phyloP scores from a whole-genome alignment of 371 early-diverging fungal genomes.

The Apophysomyces variabilis region DNA sequence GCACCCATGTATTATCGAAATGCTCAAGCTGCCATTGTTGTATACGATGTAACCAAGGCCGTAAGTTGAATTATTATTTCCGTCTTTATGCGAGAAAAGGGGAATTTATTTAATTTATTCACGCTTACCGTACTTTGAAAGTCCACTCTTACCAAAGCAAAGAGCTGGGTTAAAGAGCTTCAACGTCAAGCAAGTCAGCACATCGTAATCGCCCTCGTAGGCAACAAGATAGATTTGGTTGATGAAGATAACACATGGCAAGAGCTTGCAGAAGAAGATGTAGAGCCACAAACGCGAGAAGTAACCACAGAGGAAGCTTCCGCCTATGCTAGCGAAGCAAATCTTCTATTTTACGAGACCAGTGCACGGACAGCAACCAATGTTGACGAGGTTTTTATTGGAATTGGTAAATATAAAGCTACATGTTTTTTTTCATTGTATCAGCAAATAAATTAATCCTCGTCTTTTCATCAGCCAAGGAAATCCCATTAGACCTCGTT shows the following conservation, averaged over 20 bases:
- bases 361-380: conserved; percentile 88
- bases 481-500: conserved; percentile 39
- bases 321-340: conserved; percentile 74
- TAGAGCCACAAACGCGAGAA: conserved; percentile 50
- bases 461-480: conserved; percentile 28
- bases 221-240: conserved; percentile 85
- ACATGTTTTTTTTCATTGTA: background rate
- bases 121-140: conserved; percentile 17
- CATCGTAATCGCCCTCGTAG: conserved; percentile 93
- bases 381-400: conserved; percentile 80
- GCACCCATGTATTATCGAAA: conserved; percentile 98
- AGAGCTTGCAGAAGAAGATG: conserved; percentile 30
- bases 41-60: conserved; percentile 94
- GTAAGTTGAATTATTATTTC: conserved; percentile 30
- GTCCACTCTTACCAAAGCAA: conserved; percentile 90
- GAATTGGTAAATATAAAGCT: conserved; percentile 21
- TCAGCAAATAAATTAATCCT: background rate
- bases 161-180: conserved; percentile 94
- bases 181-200: conserved; percentile 87
- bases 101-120: background rate
- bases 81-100: conserved; percentile 19
- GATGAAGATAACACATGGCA: conserved; percentile 34
- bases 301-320: conserved; percentile 78
- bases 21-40: conserved; percentile 91
- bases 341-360: conserved; percentile 89